Percentiles rank a stretch among this genome's conserved stretches.
Evolutionary conservation across 169 alveolate species (phyloP).

Genomic region (Eimeria tenella): DNA sequence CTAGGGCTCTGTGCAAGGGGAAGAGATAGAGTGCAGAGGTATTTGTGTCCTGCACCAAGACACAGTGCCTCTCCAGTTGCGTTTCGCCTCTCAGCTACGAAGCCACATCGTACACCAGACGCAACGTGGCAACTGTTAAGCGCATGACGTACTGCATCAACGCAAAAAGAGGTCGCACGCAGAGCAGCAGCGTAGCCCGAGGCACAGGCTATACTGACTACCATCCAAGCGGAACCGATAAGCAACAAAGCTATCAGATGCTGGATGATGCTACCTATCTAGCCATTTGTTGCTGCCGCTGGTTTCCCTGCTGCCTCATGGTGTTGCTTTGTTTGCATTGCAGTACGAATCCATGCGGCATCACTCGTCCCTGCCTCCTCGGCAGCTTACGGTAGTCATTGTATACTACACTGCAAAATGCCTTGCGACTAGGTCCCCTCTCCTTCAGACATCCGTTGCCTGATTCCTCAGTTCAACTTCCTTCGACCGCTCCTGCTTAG

Average conservation of each 20-base stretch:
- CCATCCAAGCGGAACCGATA: background rate
- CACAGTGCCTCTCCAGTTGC: slow-evolving; percentile 41
- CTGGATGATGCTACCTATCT: background rate
- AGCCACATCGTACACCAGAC: background rate
- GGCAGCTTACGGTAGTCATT: slow-evolving; percentile 26
- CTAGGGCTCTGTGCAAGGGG: slow-evolving; percentile 44
- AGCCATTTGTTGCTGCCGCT: slow-evolving; percentile 29
- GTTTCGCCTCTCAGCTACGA: background rate
- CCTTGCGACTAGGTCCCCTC: background rate
- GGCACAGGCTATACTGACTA: background rate
- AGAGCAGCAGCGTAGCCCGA: slow-evolving; percentile 1
- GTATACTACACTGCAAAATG: background rate
- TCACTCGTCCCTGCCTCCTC: slow-evolving; percentile 31
- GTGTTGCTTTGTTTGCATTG: slow-evolving; percentile 1
- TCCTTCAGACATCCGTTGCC: slow-evolving; percentile 36
- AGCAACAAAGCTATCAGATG: slow-evolving; percentile 6
- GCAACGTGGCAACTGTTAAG: background rate
- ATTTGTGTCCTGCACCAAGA: slow-evolving; percentile 25
- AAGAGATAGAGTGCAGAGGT: background rate
- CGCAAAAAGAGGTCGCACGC: background rate
- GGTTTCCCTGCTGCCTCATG: slow-evolving; percentile 16
- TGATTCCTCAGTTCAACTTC: slow-evolving; percentile 19
- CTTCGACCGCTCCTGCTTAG: background rate
- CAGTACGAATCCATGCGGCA: slow-evolving; percentile 21
- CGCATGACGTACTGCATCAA: background rate